phyloP scores from a whole-genome alignment of 148 eudicot species.

The Dianthus caryophyllus region DNA sequence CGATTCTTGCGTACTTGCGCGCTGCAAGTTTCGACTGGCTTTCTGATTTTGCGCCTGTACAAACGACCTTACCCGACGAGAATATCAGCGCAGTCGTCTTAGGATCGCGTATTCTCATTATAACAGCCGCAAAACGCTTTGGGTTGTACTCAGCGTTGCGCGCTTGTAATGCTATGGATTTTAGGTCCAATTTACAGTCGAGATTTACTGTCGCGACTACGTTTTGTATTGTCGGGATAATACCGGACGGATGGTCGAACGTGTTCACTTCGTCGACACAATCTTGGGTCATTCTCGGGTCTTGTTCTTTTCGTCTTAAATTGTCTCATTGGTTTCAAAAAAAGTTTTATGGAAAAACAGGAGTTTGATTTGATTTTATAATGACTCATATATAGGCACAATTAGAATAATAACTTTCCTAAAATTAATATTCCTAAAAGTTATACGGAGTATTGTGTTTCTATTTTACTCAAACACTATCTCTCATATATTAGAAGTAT shows the following conservation, averaged over 20 bases:
- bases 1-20: constrained; percentile 76
- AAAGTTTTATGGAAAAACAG: not conserved
- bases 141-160: constrained; percentile 89
- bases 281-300: constrained; percentile 55
- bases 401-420: too few species aligned
- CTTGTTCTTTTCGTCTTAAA: too few species aligned
- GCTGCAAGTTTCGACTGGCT: constrained; percentile 70
- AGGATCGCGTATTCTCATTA: constrained; percentile 84
- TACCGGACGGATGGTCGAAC: constrained; percentile 63
- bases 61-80: constrained; percentile 88
- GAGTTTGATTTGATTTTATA: too few species aligned
- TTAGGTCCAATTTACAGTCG: constrained; percentile 75
- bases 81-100: constrained; percentile 80
- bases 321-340: constrained; percentile 35
- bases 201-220: constrained; percentile 75
- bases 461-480: too few species aligned
- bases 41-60: constrained; percentile 86
- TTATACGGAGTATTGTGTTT: too few species aligned
- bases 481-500: too few species aligned
- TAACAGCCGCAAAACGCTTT: constrained; percentile 98
- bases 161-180: constrained; percentile 77
- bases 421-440: too few species aligned
- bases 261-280: constrained; percentile 58
- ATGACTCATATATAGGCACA: too few species aligned
- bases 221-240: constrained; percentile 70